Conservation (phyloP, 2,329 filamentous ascomycete species). For the Paradendryphiella salina region DNA sequence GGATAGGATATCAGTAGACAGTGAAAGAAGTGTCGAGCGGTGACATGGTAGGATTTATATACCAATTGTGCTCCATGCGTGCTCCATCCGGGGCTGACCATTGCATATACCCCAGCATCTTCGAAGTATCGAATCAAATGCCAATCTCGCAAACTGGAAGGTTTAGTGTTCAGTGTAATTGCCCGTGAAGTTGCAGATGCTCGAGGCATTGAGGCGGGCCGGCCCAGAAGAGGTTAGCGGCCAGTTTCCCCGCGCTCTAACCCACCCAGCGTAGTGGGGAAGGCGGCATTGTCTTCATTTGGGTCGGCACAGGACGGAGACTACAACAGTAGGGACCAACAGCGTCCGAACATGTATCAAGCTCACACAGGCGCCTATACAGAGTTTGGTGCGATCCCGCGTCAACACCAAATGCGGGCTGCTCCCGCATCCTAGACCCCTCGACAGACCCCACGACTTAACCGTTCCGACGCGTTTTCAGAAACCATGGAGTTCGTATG, state of each 20-base stretch:
- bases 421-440: background rate
- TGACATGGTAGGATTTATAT: background rate
- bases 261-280: background rate
- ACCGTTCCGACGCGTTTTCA: background rate
- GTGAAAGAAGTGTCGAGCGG: background rate
- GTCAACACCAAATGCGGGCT: background rate
- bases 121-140: conserved; percentile 1
- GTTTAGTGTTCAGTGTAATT: background rate
- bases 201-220: background rate
- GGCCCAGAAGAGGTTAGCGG: conserved; percentile 3
- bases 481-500: conserved; percentile 3
- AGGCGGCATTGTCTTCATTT: conserved; percentile 1
- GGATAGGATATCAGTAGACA: background rate
- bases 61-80: background rate
- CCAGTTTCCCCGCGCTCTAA: background rate
- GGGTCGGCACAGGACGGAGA: conserved; percentile 1
- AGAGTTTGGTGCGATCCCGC: background rate
- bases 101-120: background rate
- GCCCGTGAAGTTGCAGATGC: background rate
- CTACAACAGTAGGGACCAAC: background rate
- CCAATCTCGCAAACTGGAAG: background rate
- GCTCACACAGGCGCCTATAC: background rate
- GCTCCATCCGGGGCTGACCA: background rate
- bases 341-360: background rate
- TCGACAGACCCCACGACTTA: background rate